A percentile compares a stretch with the other conserved stretches of the same genome.
Conservation (phyloP, 192 early-diverging fungal genomes). For the Phycomyces blakesleeanus region DNA sequence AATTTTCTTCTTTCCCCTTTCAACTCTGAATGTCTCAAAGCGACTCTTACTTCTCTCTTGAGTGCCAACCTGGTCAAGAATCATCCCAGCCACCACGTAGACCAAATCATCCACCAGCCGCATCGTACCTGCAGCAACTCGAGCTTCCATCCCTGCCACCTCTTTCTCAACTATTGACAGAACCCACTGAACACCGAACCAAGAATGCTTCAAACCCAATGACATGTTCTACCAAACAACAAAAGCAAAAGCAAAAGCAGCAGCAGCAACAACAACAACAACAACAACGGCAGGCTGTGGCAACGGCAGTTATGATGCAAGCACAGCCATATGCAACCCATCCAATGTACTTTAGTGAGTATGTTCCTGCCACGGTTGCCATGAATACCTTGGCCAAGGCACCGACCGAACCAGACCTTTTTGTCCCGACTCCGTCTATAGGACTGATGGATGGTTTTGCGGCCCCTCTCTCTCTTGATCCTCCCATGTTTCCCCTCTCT, state of each 20-base stretch:
- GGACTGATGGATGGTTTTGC: background rate
- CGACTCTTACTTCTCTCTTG: no score
- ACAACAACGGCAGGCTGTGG: background rate
- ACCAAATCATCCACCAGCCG: no score
- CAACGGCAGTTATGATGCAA: background rate
- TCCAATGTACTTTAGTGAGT: background rate
- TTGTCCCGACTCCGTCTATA: background rate
- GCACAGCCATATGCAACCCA: background rate
- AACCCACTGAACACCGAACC: no score
- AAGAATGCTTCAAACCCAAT: no score
- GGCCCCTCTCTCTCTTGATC: background rate
- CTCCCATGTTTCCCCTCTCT: background rate
- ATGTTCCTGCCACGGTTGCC: background rate
- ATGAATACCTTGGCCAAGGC: background rate
- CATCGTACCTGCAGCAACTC: slow-evolving; percentile 12
- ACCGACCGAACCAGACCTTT: background rate
- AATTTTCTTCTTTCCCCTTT: no score
- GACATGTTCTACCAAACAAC: background rate
- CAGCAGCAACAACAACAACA: background rate
- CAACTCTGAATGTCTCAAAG: no score
- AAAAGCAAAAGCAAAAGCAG: background rate
- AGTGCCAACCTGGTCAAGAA: no score
- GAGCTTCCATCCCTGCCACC: slow-evolving; percentile 20
- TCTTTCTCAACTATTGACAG: slow-evolving; percentile 16
- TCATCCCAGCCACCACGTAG: no score